Evolutionary conservation across 352 stramenopile species (phyloP).

Genomic region (Hyphochytrium catenoides): DNA sequence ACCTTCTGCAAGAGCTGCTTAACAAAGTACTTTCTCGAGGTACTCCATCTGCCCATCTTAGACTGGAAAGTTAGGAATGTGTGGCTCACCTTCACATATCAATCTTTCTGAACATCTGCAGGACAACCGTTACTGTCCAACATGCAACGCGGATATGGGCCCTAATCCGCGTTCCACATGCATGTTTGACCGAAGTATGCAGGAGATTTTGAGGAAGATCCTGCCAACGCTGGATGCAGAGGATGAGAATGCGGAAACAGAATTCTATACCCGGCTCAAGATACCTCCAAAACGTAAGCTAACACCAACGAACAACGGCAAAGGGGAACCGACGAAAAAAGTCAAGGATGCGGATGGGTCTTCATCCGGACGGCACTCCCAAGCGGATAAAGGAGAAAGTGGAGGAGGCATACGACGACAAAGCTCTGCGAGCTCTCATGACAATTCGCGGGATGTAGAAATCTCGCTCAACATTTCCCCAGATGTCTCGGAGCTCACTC

Average conservation of each 20-base stretch:
- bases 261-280: too few relatives aligned
- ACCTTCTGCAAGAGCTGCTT: slow-evolving; percentile 25
- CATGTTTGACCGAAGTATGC: too few relatives aligned
- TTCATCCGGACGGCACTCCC: slow-evolving; percentile 1
- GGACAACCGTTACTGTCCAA: slow-evolving; percentile 18
- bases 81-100: slow-evolving; percentile 12
- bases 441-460: neutral
- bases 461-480: neutral
- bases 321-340: slow-evolving; percentile 10
- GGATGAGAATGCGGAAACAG: too few relatives aligned
- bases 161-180: neutral
- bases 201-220: too few relatives aligned
- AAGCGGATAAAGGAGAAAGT: neutral
- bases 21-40: slow-evolving; percentile 11
- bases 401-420: neutral
- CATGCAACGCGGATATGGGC: slow-evolving; percentile 11
- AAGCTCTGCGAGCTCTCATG: neutral
- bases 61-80: slow-evolving; percentile 7
- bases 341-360: slow-evolving; percentile 10
- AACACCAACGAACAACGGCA: too few relatives aligned
- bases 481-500: neutral
- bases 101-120: slow-evolving; percentile 13
- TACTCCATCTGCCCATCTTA: slow-evolving; percentile 13
- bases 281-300: too few relatives aligned
- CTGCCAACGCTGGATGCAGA: too few relatives aligned